These are phyloP conservation scores for Obelidium mucronatum DNA, from an alignment of 192 early-diverging fungal genomes.

Conservation along the genomic window DNA sequence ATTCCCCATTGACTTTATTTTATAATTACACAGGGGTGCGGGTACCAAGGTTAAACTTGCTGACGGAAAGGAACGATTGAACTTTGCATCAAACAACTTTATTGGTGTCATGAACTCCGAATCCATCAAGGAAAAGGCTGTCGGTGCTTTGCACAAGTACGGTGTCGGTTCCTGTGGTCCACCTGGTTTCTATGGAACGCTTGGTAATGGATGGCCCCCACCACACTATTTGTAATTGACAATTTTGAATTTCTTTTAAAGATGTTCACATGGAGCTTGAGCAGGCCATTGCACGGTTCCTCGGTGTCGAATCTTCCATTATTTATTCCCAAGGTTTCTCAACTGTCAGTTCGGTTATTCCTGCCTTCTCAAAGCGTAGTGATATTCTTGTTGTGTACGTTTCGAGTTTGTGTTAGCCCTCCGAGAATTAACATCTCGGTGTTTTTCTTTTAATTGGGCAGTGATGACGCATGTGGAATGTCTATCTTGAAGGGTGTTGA, in stretches of 20 bases:
- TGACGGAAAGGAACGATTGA: conserved; percentile 71
- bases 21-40: conserved; percentile 37
- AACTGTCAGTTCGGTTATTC: conserved; percentile 89
- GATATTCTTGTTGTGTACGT: conserved; percentile 90
- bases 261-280: conserved; percentile 97
- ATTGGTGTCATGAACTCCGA: conserved; percentile 81
- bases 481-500: conserved; percentile 88
- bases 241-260: conserved; percentile 3
- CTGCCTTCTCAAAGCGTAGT: conserved; percentile 95
- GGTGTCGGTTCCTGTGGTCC: conserved; percentile 97
- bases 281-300: conserved; percentile 80
- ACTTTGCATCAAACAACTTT: conserved; percentile 90
- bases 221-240: conserved; percentile 1
- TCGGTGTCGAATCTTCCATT: conserved; percentile 85
- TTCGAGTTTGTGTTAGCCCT: neutral
- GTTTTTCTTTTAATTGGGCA: conserved; percentile 33
- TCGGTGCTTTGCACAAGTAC: conserved; percentile 86
- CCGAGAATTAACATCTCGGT: conserved; percentile 4
- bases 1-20: conserved; percentile 5
- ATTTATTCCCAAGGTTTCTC: conserved; percentile 97
- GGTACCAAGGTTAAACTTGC: conserved; percentile 72
- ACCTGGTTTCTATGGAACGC: conserved; percentile 93
- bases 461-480: conserved; percentile 90
- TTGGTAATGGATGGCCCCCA: conserved; percentile 31
- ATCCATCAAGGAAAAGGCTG: conserved; percentile 79